Evolutionary conservation across 495 filamentous ascomycete species (phyloP), one percentile per base, ranked within the genome.

Genomic region (Trichoderma erinaceum): DNA sequence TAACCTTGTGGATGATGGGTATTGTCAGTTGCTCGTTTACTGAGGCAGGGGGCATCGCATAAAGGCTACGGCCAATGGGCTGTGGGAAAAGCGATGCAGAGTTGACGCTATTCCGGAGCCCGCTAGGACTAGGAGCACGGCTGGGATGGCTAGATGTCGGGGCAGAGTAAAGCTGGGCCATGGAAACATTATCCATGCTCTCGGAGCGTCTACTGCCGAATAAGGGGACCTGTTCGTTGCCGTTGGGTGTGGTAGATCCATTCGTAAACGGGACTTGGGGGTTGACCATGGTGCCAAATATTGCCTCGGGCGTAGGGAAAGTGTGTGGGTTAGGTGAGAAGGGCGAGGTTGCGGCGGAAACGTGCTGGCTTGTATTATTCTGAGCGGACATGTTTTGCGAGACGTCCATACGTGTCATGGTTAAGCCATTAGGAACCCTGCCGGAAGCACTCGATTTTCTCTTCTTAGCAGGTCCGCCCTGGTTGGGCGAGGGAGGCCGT

Each of bases 381-480:
- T 72, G 23, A 81, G 74, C 58, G 80, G 75, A 63, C 79, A 29
- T 50, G 56, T 48, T 35, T 18, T 58, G 41, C 8, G 67, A 25
- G 38, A 80, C 84, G 69, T 92, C 88, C 18, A 92, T 78, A 67
- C 84, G 87, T 0, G 92, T 96, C 92, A 96, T 96, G 16, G 86
- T 85, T 72, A 97, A 75, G 52, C 85, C 87, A 8, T 79, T 85
- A 1, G 90, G 88, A n/a, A 95, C 74, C 76, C 89, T 89, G 56
- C 70, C n/a, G 11, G 78, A 13, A 27, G 81, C 81, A 78, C 88
- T 92, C 44, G 88, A 83, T 74, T 92, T 94, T 68, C 92, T 85
- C 72, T 90, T 89, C 78, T 92, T 94, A 68, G 81, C 81, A 46
- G 80, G 80, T 27, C 87, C 87, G 11, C 84, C 87, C 67, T 78